Evolutionary conservation across 2,329 filamentous ascomycete species (phyloP).

Genomic region (Ilyonectria robusta): DNA sequence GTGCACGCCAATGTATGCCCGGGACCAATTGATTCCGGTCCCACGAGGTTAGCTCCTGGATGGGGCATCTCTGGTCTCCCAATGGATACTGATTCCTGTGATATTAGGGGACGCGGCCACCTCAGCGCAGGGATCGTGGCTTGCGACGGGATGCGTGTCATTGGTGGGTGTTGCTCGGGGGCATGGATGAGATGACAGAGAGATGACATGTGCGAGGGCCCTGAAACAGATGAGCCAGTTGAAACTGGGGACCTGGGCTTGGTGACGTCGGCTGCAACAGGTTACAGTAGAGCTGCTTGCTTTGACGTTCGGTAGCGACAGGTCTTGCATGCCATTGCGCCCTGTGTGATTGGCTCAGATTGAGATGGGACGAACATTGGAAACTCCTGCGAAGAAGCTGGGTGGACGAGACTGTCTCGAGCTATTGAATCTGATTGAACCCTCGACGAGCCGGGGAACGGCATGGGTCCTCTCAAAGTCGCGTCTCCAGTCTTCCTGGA

Average conservation of each 20-base stretch:
- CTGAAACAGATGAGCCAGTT: conserved; percentile 29
- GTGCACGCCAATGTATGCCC: conserved; percentile 22
- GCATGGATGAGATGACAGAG: conserved; percentile 25
- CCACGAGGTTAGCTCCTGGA: conserved; percentile 8
- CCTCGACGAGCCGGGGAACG: not conserved
- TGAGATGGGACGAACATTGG: conserved; percentile 23
- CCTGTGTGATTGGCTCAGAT: conserved; percentile 17
- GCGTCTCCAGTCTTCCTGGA: not conserved
- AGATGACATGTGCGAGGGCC: conserved; percentile 27
- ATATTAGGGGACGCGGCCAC: conserved; percentile 8
- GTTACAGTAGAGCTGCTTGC: not conserved
- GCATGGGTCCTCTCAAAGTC: not conserved
- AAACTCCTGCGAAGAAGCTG: conserved; percentile 17
- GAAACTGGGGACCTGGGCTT: conserved; percentile 16
- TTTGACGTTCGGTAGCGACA: conserved; percentile 1
- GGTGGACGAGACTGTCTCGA: conserved; percentile 20
- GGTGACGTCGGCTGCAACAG: conserved; percentile 1
- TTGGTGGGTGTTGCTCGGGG: conserved; percentile 25
- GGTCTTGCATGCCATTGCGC: not conserved
- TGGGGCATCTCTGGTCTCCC: not conserved
- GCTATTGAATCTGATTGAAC: conserved; percentile 7
- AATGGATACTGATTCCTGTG: not conserved
- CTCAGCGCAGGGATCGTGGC: not conserved
- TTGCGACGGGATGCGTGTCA: conserved; percentile 25
- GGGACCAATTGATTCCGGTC: conserved; percentile 15